Conservation (phyloP, 2,329 filamentous ascomycete species). For the Pseudovirgaria hyperparasitica region DNA sequence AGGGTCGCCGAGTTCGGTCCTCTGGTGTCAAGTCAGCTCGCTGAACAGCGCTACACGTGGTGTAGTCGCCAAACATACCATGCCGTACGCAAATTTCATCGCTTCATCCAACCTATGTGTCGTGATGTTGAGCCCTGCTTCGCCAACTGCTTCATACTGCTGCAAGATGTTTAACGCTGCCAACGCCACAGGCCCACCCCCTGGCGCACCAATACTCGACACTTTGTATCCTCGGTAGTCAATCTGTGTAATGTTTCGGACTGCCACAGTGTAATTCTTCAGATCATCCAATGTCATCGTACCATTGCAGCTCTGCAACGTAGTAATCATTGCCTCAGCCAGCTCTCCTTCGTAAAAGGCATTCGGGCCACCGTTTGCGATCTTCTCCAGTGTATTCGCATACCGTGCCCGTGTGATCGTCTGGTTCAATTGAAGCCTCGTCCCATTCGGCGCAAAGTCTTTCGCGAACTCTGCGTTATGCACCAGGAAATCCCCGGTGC, state of each 20-base stretch:
- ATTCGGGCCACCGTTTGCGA: conserved; percentile 59
- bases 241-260: conserved; percentile 46
- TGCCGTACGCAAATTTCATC: conserved; percentile 76
- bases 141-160: conserved; percentile 54
- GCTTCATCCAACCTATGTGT: conserved; percentile 79
- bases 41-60: too few relatives aligned
- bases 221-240: conserved; percentile 54
- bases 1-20: conserved; percentile 73
- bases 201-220: conserved; percentile 58
- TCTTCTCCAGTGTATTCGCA: conserved; percentile 63
- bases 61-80: conserved; percentile 10
- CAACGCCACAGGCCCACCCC: conserved; percentile 64
- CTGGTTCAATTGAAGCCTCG: conserved; percentile 57
- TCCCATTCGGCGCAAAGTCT: conserved; percentile 80
- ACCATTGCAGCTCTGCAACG: conserved; percentile 58
- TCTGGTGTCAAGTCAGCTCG: conserved; percentile 19
- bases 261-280: conserved; percentile 54
- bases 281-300: conserved; percentile 76
- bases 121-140: conserved; percentile 49
- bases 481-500: conserved; percentile 52
- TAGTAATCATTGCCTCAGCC: conserved; percentile 59
- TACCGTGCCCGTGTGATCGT: conserved; percentile 71
- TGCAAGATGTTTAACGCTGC: conserved; percentile 73
- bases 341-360: conserved; percentile 64
- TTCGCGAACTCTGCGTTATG: conserved; percentile 68